Evolutionary conservation across 2,329 filamentous ascomycete genomes (phyloP), one percentile per base, ranked within the genome.

Genomic region (Fusarium xyrophilum): DNA sequence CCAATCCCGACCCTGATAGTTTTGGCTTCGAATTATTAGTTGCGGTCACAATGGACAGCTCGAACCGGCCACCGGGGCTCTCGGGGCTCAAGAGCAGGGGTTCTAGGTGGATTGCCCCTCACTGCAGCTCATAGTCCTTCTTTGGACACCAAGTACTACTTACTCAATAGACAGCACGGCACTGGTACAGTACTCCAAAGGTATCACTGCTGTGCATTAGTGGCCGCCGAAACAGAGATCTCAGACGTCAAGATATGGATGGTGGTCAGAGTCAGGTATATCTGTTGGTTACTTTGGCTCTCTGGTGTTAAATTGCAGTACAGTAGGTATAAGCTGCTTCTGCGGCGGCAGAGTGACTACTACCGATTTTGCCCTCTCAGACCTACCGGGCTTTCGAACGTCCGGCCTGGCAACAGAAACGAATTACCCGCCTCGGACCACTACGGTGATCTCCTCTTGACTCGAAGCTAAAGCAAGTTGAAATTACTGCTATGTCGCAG

Each of bases 171-270:
- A 71, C 70, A 60, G 63, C 53, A 33, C 60, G 50, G 60, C 63
- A 63, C 58, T n/a, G 30, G 25, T 27, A 53, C 43, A 55, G 65
- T 72, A 71, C 72, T 65, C 60, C 46, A 48, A 53, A 61, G 39
- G 57, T 59, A 60, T 68, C 64, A 63, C 56, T 72, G 66, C 63
- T 69, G 65, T 76, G 77, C 77, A 77, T 78, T 76, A 77, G 76
- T 72, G 74, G 74, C 71, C 69, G 71, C 69, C 73, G 73, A 63
- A 73, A 65, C 65, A 75, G 70, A 77, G 73, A 78, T 78, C 73
- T 77, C 67, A 72, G 71, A 75, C 71, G 72, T 67, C 73, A 63
- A 71, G 64, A 63, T 58, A 69, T 71, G 65, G 68, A 46, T 69
- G 64, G 66, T 69, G 69, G 51, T 21, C 27, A 54, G 28, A 77